A percentile compares a stretch with the other conserved stretches of the same genome.
Evolutionary conservation across 768 basidiomycete species (phyloP).

Genomic region (Candolleomyces aberdarensis): DNA sequence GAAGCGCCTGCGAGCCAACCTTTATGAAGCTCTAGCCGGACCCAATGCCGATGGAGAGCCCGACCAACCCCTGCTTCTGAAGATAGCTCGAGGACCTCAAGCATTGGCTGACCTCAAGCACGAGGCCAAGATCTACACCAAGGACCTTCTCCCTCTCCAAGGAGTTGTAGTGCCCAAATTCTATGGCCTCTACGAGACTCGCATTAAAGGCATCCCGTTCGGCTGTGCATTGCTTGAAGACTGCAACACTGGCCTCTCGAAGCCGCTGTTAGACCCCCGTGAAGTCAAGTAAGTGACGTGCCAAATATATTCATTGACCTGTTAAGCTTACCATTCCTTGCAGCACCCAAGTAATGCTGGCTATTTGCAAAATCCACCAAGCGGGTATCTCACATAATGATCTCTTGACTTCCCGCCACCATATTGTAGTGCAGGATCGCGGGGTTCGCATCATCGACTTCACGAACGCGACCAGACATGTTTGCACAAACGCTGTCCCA

Average conservation of each 20-base stretch:
- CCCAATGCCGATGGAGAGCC: slow-evolving; percentile 12
- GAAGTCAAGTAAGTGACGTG: slow-evolving; percentile 21
- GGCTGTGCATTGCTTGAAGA: slow-evolving; percentile 38
- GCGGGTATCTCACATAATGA: slow-evolving; percentile 35
- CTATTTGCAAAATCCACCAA: slow-evolving; percentile 31
- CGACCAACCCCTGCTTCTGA: slow-evolving; percentile 25
- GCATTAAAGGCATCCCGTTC: slow-evolving; percentile 20
- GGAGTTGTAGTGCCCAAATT: slow-evolving; percentile 36
- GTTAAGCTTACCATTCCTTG: not conserved
- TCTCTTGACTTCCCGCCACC: slow-evolving; percentile 21
- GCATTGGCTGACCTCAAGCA: slow-evolving; percentile 23
- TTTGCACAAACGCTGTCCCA: slow-evolving; percentile 19
- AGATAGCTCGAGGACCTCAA: slow-evolving; percentile 25
- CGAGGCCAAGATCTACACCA: slow-evolving; percentile 33
- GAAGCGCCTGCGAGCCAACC: slow-evolving; percentile 14
- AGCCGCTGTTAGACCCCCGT: not conserved
- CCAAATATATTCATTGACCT: not conserved
- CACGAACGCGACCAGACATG: slow-evolving; percentile 25
- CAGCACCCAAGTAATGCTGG: slow-evolving; percentile 31
- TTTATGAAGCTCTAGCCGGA: slow-evolving; percentile 22
- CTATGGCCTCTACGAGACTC: slow-evolving; percentile 33
- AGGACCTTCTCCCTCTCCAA: slow-evolving; percentile 30
- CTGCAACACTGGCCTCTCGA: slow-evolving; percentile 20
- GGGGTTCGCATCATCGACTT: slow-evolving; percentile 38
- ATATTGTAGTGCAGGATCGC: slow-evolving; percentile 27